Evolutionary conservation across 1,284 basidiomycete genomes (phyloP), one percentile per base, ranked within the genome.

Genomic region (Cryptococcus sp.): DNA sequence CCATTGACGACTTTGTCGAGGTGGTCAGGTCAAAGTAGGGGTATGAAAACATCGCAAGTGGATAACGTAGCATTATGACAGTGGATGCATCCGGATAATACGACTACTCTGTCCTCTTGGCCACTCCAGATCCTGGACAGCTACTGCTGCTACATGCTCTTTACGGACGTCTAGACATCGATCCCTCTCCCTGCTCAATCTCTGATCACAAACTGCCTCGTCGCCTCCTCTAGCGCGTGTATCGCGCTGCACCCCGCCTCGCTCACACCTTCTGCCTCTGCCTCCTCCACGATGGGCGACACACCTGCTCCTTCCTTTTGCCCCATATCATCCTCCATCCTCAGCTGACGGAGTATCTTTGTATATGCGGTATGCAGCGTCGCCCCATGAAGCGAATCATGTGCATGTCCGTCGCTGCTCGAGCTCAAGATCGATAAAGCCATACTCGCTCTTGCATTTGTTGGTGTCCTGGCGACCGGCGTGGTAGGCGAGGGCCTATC

Each of bases 1-100:
- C 71, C 4, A 73, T 75, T 39, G 73, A 75, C 55, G 73, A 74
- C 38, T 75, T 72, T 57, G 71, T 73, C 24, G 72, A 71, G 44
- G 63, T 65, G 51, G 70, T 66, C 3, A 31, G 28, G 28, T 31
- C 28, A 14, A 7, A 31, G 28, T 31, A 31, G 28, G 7, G 9
- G 28, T 31, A 7, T 7, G 28, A 31, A 7, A 31, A 31, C 14
- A 7, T 7, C 9, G 28, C 9, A 14, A 31, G 28, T 7, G 9
- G 28, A 31, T 31, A 31, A 31, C 28, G 28, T 31, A 31, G 28
- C 9, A 31, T 31, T 31, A 31, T 31, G 28, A 31, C 14, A 7
- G 28, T 31, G 14, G 9, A 31, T 31, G 28, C 28, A 31, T 31
- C 14, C 7, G 28, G 28, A 14, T n/a, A n/a, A 31, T 14, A 31